Base-by-base conservation (phyloP, 495 filamentous ascomycete species). In the Neurospora tetrasperma region DNA sequence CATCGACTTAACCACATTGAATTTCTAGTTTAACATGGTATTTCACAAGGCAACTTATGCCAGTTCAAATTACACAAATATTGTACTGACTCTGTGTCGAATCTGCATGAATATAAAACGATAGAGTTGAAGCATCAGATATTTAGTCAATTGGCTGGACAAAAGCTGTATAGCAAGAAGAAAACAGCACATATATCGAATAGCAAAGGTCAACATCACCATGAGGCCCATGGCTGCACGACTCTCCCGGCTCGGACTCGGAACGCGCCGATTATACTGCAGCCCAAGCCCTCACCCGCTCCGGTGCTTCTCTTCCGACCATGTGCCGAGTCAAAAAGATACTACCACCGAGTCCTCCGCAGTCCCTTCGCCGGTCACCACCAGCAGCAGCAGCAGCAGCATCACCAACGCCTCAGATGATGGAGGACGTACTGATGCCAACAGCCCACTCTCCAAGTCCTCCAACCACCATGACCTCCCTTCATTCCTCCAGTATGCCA, bases 401-500 rank as follows among this genome's bases (percentile, higher is more conserved):
- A 42, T n/a, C 39, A 41, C 16, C 46, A 42, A 72, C 38, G 11
- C 44, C n/a, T 12, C 71, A 31, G 20, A 70, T 14, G 23, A 46
- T 27, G 3, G 12, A 70, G 54, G 73, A 38, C 54, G 23, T 66
- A 38, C 54, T 38, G 27, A 70, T 16, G 40, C 40, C 23, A 23
- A 44, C 48, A 62, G 16, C 16, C 43, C 70, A 82, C 80, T 76
- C 82, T 75, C 73, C 85, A 83, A 75, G 27, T 84, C 84, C 71
- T 76, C 81, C 72, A 81, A 87, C 72, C 93, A 97, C 82, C 79
- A 88, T 78, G 86, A 90, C 81, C 86, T 94, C 16, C 75, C 84
- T 5, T 88, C 91, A 18, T 98, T 96, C 82, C 85, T 93, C 71
- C 80, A 85, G 70, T 90, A 97, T 83, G 91, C 92, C 27, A 73